A percentile compares a stretch with the other conserved stretches of the same genome.
Conservation (phyloP, 1,139 yeast genomes). For the Lodderomyces oxycetoniae region DNA sequence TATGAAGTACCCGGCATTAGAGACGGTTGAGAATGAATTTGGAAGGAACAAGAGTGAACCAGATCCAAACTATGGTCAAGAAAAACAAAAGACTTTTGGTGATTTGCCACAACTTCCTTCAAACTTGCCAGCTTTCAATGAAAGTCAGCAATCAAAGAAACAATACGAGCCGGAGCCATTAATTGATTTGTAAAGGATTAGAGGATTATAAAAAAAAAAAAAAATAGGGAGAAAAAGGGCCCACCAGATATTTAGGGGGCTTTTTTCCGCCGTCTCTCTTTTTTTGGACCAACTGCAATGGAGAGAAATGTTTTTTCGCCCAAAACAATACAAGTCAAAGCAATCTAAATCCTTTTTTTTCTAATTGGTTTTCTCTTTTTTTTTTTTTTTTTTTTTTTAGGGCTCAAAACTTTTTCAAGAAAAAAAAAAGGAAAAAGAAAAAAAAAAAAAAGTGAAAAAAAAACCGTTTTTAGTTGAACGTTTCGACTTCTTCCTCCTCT, state of each 20-base stretch:
- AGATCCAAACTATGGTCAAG: slow-evolving; percentile 1
- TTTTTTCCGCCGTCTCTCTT: too few species aligned
- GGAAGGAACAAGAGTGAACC: slow-evolving; percentile 2
- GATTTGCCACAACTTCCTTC: slow-evolving; percentile 13
- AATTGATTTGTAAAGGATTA: slow-evolving; percentile 26
- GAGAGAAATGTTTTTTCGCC: too few species aligned
- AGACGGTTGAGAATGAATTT: slow-evolving; percentile 15
- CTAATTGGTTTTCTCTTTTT: neutral
- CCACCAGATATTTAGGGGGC: too few species aligned
- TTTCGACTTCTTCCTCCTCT: neutral
- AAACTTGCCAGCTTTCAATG: slow-evolving; percentile 10
- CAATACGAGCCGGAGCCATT: slow-evolving; percentile 31
- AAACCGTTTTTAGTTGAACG: too few species aligned
- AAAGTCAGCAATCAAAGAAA: slow-evolving; percentile 2
- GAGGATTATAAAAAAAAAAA: neutral
- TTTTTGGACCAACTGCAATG: too few species aligned
- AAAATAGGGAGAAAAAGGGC: too few species aligned
- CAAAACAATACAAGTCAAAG: neutral
- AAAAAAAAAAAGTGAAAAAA: neutral
- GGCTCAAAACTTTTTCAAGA: neutral
- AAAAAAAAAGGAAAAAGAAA: neutral
- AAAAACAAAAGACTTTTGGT: slow-evolving; percentile 2
- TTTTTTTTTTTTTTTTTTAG: neutral
- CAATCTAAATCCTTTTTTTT: neutral
- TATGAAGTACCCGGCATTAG: slow-evolving; percentile 20